Conservation (phyloP, 2,329 filamentous ascomycete species). For the Zymoseptoria ardabiliae region DNA sequence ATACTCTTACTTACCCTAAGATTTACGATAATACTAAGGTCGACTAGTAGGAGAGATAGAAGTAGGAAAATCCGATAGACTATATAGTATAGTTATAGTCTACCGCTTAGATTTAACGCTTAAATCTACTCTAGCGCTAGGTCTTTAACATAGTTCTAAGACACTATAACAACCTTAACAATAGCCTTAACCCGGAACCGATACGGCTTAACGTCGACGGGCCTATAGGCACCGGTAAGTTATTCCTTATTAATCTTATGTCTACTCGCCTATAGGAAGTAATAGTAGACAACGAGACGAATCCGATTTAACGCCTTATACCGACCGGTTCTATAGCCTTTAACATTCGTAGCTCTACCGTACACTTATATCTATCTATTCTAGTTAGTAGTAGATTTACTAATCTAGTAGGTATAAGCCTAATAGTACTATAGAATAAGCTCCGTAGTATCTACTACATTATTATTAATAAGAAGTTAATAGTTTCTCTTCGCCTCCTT, state of each 20-base stretch:
- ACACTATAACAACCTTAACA: background rate
- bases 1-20: background rate
- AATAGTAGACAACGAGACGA: background rate
- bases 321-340: background rate
- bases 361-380: background rate
- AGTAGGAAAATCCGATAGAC: background rate
- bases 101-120: background rate
- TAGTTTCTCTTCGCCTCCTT: background rate
- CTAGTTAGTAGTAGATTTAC: background rate
- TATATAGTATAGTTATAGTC: background rate
- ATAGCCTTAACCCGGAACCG: background rate
- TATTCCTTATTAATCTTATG: background rate
- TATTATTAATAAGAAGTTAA: background rate
- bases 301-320: background rate
- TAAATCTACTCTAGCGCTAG: background rate
- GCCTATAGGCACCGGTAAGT: background rate
- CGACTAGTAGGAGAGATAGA: background rate
- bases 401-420: background rate
- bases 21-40: background rate
- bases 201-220: background rate
- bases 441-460: background rate
- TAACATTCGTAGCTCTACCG: background rate
- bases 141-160: background rate
- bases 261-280: background rate
- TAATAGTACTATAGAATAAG: background rate